Evolutionary conservation across 805 yeast species (phyloP).

Genomic region (Lipomyces spencermartinsiae): DNA sequence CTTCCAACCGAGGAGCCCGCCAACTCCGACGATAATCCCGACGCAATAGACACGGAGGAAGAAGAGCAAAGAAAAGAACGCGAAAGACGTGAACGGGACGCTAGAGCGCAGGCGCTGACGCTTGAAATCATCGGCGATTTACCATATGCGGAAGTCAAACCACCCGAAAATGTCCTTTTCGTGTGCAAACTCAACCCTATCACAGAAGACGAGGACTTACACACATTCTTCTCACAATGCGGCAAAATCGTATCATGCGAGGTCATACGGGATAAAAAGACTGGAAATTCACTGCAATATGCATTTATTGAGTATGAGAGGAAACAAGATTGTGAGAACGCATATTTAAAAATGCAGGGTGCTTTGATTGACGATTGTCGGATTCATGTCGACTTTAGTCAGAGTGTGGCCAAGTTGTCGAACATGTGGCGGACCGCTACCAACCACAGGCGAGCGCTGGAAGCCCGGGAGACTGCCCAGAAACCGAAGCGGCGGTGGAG

Average conservation of each 20-base stretch:
- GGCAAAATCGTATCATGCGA: conserved; percentile 62
- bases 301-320: conserved; percentile 66
- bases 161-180: conserved; percentile 66
- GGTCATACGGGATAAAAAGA: conserved; percentile 55
- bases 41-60: not conserved
- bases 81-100: conserved; percentile 46
- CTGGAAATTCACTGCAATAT: conserved; percentile 61
- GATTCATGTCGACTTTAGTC: conserved; percentile 72
- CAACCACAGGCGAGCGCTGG: conserved; percentile 24
- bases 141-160: conserved; percentile 62
- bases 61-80: conserved; percentile 44
- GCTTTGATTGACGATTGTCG: conserved; percentile 68
- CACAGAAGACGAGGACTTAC: conserved; percentile 63
- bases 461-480: conserved; percentile 15
- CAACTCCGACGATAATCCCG: not conserved
- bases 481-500: conserved; percentile 21
- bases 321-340: conserved; percentile 61
- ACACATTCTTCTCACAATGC: conserved; percentile 64
- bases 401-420: conserved; percentile 53
- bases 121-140: conserved; percentile 69
- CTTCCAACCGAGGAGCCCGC: not conserved
- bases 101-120: conserved; percentile 63
- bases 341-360: conserved; percentile 66
- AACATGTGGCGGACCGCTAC: conserved; percentile 27
- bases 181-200: conserved; percentile 68